Evolutionary conservation across 352 stramenopile species (phyloP), one percentile per base, ranked within the genome.

Genomic region (Blastocystis sp.): DNA sequence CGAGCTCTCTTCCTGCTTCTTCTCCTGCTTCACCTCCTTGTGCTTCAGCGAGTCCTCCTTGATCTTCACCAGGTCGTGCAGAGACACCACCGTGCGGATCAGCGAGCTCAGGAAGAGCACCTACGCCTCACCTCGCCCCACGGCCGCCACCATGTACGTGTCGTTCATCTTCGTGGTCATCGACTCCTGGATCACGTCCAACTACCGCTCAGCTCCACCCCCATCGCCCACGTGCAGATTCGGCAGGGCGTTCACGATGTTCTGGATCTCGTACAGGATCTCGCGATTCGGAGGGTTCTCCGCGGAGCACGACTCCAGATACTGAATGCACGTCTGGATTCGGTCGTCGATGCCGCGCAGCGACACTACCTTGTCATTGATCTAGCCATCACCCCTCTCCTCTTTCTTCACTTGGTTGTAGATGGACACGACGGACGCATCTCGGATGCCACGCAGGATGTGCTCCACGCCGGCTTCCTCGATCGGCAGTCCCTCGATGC

Each of bases 341-440:
- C 78, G 78, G 40, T 88, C 78, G 34, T 79, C 64, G 23, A 88
- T 79, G 9, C 78, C 78, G n/a, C 67, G 64, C 3, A 88, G 60
- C 17, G 78, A 76, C 19, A 88, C 67, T 40, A 88, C 53, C 66
- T 88, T 88, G 56, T 88, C 78, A 28, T 88, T 76, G 64, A 88
- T 88, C 61, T 88, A 56, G 10, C 3, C 28, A 64, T 70, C 17
- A 17, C 1, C 9, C 21, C 11, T 5, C 1, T 9, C 3, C 61
- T 21, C 2, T 28, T 17, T 17, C 19, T 19, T 5, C 40, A 82
- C 74, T 82, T 82, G 74, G 21, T 88, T 79, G 43, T 76, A 88
- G 40, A 88, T 76, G 1, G 78, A 88, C 23, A 79, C 67, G 2
- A 88, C 48, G 21, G 78, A 79, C 10, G 78, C 52, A 41, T 88